Conservation (phyloP, 2,329 filamentous ascomycete genomes). For the Aspergillus sp. region DNA sequence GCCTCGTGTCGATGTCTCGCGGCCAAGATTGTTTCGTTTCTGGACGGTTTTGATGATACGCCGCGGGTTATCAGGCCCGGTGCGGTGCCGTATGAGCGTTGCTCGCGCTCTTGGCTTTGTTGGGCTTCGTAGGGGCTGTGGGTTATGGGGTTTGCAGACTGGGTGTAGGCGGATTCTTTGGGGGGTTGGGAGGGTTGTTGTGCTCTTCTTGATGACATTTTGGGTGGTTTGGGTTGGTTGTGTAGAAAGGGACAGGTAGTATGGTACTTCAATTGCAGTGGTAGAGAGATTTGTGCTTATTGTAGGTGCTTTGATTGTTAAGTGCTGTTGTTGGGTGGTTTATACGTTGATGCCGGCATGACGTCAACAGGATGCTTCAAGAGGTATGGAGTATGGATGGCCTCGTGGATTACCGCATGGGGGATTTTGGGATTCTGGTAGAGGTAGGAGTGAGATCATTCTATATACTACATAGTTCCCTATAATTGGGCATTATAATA, state of each 20-base stretch:
- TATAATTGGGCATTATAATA: not conserved
- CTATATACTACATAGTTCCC: not conserved
- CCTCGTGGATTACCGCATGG: not conserved
- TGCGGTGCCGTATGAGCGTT: conserved; percentile 24
- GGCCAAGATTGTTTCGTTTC: conserved; percentile 22
- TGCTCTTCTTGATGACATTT: conserved; percentile 21
- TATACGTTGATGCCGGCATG: conserved; percentile 8
- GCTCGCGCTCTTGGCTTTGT: not conserved
- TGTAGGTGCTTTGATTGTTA: not conserved
- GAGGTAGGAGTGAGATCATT: not conserved
- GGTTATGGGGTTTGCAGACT: conserved; percentile 34
- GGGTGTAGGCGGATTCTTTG: conserved; percentile 34
- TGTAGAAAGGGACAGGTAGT: not conserved
- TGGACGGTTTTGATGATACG: conserved; percentile 29
- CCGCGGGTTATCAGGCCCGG: conserved; percentile 25
- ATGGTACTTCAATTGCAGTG: not conserved
- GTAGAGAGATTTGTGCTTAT: not conserved
- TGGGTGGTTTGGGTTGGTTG: not conserved
- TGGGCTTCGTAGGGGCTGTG: conserved; percentile 27
- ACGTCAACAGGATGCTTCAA: conserved; percentile 9
- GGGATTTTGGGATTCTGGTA: not conserved
- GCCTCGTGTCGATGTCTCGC: conserved; percentile 18
- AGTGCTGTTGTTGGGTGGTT: not conserved
- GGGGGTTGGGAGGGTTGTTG: conserved; percentile 32
- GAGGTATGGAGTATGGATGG: not conserved